These are phyloP conservation scores for Xylaria venustula DNA, from an alignment of 495 filamentous ascomycete species.

Conservation along the genomic window DNA sequence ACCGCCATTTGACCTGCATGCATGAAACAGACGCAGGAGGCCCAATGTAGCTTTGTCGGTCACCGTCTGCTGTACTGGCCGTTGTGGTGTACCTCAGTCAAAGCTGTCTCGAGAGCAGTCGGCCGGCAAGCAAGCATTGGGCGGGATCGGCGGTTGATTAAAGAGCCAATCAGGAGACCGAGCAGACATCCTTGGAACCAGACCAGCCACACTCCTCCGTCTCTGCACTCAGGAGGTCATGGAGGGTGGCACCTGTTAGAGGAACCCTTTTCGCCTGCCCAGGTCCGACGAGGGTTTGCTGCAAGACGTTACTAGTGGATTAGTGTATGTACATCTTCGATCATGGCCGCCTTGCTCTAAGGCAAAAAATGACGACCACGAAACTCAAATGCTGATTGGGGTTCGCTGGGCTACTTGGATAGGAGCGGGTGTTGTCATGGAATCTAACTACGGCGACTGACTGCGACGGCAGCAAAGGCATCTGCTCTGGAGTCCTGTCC, in stretches of 20 bases:
- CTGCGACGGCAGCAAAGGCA: background rate
- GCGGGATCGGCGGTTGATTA: slow-evolving; percentile 8
- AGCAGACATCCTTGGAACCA: slow-evolving; percentile 1
- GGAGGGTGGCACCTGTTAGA: slow-evolving; percentile 6
- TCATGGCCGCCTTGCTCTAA: background rate
- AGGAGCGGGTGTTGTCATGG: background rate
- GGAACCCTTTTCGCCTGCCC: background rate
- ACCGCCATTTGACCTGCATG: slow-evolving; percentile 18
- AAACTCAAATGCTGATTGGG: slow-evolving; percentile 10
- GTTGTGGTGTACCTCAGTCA: background rate
- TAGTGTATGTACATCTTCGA: slow-evolving; percentile 10
- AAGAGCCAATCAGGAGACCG: background rate
- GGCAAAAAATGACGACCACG: background rate
- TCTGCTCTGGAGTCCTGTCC: background rate
- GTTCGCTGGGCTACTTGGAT: background rate
- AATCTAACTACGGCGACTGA: background rate
- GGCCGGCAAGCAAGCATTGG: slow-evolving; percentile 4
- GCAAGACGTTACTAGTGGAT: too few relatives aligned
- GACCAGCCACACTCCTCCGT: slow-evolving; percentile 5
- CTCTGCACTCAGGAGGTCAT: background rate
- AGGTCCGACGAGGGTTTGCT: slow-evolving; percentile 4
- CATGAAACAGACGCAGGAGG: slow-evolving; percentile 19
- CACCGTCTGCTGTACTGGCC: slow-evolving; percentile 4
- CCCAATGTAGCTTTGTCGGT: slow-evolving; percentile 4
- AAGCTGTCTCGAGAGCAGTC: background rate